Base-by-base conservation (phyloP, 1,139 yeast genomes). In the Kodamaea sp. region DNA sequence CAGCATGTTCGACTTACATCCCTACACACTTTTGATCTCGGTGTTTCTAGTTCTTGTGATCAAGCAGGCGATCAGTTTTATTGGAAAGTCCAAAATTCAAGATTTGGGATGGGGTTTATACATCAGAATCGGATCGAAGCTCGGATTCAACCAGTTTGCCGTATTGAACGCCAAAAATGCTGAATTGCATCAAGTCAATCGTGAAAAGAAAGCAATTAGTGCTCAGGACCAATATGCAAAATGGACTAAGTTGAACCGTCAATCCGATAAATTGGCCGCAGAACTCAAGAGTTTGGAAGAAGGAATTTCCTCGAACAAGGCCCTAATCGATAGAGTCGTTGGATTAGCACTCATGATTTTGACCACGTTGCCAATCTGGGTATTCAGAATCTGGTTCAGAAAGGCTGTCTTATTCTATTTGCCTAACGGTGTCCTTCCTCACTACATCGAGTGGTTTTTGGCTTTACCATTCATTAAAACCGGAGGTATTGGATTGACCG, bases 171-270 rank as follows among this genome's bases (percentile, higher is more conserved):
- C 43, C 2, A 64, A 73, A 39, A 67, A 73, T 39, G 48, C 53
- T 7, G 76, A 82, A 47, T 75, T 83, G 29, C 53, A 59, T 7
- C 58, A 62, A 16, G 53, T 80, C 18, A 66, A 74, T 44, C 65
- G 63, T 10, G 78, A 82, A 47, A 74, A 89, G 43, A 66, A 78
- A 28, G 51, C 72, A 7, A 75, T 90, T 11, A 78, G 89, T 42
- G 94, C 97, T 5, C 97, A 90, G 58, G 97, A 92, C 55, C 82
- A 92, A 50, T 92, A 90, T 58, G 97, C 97, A 29, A 82, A 77
- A 51, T 92, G 98, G 98, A 95, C 97, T 3, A 88, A 88, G 57
- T 71, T 90, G 44, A 90, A 88, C 51, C 74, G 98, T 32, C 76
- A 74, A 48, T 63, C 73, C 39, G 90, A 83, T 43, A 73, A 76